Evolutionary conservation across 2,329 filamentous ascomycete genomes (phyloP).

Genomic region (Grosmannia clavigera): DNA sequence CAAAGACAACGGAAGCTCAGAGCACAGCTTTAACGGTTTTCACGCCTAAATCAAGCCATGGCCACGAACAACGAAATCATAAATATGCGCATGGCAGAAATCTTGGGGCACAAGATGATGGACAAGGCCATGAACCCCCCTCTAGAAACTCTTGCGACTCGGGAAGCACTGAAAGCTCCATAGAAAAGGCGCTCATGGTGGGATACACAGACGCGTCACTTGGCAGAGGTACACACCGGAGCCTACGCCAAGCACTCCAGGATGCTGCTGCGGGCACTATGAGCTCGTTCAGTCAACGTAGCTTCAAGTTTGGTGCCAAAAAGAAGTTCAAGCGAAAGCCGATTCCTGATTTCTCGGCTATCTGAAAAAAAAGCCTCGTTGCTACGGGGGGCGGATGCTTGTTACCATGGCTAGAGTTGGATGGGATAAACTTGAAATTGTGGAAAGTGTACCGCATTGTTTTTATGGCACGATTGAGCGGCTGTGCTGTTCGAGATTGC

Average conservation of each 20-base stretch:
- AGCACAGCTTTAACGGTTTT: not conserved
- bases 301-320: not conserved
- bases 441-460: too few relatives aligned
- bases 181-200: not conserved
- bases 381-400: too few relatives aligned
- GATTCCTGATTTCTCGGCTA: not conserved
- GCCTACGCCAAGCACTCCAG: not conserved
- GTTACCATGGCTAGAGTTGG: too few relatives aligned
- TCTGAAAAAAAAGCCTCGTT: too few relatives aligned
- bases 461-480: too few relatives aligned
- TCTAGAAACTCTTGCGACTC: not conserved
- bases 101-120: not conserved
- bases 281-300: not conserved
- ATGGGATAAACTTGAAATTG: too few relatives aligned
- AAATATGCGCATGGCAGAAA: too few relatives aligned
- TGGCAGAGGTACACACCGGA: not conserved
- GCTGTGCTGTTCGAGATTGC: too few relatives aligned
- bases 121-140: not conserved
- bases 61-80: not conserved
- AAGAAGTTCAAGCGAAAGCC: not conserved
- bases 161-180: not conserved
- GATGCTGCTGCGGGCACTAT: not conserved
- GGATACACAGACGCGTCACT: not conserved
- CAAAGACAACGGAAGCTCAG: not conserved
- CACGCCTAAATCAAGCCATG: not conserved